Evolutionary conservation across 2,329 filamentous ascomycete genomes (phyloP), one percentile per base, ranked within the genome.

Genomic region (Ophiosphaerella narmari): DNA sequence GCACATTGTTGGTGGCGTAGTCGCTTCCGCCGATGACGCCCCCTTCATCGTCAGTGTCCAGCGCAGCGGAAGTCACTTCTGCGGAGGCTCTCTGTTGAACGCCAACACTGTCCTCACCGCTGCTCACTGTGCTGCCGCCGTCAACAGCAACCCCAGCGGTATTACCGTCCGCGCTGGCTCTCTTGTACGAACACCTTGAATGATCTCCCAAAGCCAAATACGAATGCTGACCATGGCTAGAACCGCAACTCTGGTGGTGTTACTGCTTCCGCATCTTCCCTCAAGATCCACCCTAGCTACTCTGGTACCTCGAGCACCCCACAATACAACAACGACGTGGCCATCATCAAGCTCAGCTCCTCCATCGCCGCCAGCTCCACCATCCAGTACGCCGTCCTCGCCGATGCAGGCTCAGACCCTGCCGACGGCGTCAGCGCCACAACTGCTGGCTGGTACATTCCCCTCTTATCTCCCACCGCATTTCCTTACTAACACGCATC

Each of bases 21-120:
- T 55, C n/a, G 66, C 66, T 34, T 5, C 46, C 13, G 50, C 57
- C 13, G 64, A 63, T 33, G 66, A 68, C 12, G 64, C 65, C 42
- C 66, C 66, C 48, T 68, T 56, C 62, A 66, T 68, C 39, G 63
- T 63, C 57, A 57, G 52, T 31, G 39, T 67, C 23, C 62, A 64
- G 44, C 7, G 26, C 4, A 38, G 39, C 38, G 63, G 63, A 24
- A 47, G 48, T n/a, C 64, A 67, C 48, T 54, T 60, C 57, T 68
- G 66, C 48, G 66, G 66, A 54, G 66, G 64, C 24, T 55, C 62
- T 13, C 54, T 68, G 2, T 13, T 68, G 42, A 60, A 68, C 52
- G 52, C 52, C 29, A 61, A 61, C 59, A 68, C 66, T 3, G 60
- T 68, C 38, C 33, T 68, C 41, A 66, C 64, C 12, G 66, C 66